Conservation (phyloP, 331 rosid genomes). For the Telfairia occidentalis region DNA sequence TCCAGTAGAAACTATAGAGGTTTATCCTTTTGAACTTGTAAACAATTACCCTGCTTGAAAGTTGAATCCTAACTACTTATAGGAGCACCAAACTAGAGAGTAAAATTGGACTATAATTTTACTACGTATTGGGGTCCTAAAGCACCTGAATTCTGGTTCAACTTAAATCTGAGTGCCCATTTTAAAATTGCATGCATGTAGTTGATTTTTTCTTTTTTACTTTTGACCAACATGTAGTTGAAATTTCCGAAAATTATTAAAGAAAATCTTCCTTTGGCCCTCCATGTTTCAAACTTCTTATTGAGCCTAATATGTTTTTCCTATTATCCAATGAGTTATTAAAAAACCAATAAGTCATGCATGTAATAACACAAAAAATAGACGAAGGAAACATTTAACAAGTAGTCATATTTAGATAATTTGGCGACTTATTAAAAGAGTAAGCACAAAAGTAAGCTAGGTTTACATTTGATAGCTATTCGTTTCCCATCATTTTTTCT, state of each 20-base stretch:
- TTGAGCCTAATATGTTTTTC: background rate
- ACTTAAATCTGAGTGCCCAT: background rate
- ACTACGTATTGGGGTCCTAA: background rate
- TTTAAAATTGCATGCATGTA: background rate
- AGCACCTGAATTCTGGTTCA: background rate
- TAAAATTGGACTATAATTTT: background rate
- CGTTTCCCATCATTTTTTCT: conserved; percentile 24
- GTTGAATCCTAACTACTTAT: background rate
- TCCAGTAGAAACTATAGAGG: background rate
- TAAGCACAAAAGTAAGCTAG: background rate
- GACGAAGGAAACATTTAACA: background rate
- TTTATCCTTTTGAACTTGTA: background rate
- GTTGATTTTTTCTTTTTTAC: background rate
- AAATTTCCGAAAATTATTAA: background rate
- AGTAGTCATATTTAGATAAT: background rate
- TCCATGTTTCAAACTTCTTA: background rate
- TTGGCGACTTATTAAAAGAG: background rate
- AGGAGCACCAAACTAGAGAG: background rate
- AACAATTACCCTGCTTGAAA: background rate
- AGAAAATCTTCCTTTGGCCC: background rate
- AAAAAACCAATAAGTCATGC: background rate
- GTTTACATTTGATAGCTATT: conserved; percentile 26
- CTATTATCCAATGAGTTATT: background rate
- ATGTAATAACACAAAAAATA: background rate
- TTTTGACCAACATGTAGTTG: background rate